Percentiles rank a stretch among this genome's conserved stretches.
Conservation (phyloP, 2,329 filamentous ascomycete species). For the Meredithiella fracta region DNA sequence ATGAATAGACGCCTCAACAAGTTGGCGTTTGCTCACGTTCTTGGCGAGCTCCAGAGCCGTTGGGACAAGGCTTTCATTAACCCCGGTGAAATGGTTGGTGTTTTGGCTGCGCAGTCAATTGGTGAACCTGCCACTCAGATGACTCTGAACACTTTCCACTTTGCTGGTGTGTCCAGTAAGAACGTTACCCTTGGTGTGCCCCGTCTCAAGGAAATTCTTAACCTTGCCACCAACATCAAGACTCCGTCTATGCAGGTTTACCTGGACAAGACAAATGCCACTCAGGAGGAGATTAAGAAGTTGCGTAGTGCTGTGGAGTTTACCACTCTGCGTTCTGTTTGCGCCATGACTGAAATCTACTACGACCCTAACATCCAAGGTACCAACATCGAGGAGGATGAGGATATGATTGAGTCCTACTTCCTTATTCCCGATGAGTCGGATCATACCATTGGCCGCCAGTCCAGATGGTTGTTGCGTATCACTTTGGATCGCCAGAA, state of each 20-base stretch:
- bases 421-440: slow-evolving; percentile 81
- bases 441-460: slow-evolving; percentile 44
- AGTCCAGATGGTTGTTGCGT: slow-evolving; percentile 91
- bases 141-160: slow-evolving; percentile 99
- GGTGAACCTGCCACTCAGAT: slow-evolving; percentile 98
- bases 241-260: slow-evolving; percentile 95
- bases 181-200: slow-evolving; percentile 98
- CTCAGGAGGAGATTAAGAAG: slow-evolving; percentile 66
- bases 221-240: slow-evolving; percentile 95
- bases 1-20: slow-evolving; percentile 74
- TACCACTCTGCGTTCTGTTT: slow-evolving; percentile 82
- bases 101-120: slow-evolving; percentile 93
- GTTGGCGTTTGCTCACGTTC: slow-evolving; percentile 77
- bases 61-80: slow-evolving; percentile 76
- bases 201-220: slow-evolving; percentile 97
- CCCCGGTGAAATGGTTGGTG: slow-evolving; percentile 97
- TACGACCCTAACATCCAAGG: slow-evolving; percentile 82
- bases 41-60: slow-evolving; percentile 78
- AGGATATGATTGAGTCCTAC: slow-evolving; percentile 32
- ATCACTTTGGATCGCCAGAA: slow-evolving; percentile 86
- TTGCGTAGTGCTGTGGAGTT: slow-evolving; percentile 86
- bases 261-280: slow-evolving; percentile 45
- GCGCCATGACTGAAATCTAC: slow-evolving; percentile 86
- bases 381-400: slow-evolving; percentile 74
- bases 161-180: slow-evolving; percentile 98